phyloP scores from a whole-genome alignment of 257 asterid species.

The Cruciata laevipes region DNA sequence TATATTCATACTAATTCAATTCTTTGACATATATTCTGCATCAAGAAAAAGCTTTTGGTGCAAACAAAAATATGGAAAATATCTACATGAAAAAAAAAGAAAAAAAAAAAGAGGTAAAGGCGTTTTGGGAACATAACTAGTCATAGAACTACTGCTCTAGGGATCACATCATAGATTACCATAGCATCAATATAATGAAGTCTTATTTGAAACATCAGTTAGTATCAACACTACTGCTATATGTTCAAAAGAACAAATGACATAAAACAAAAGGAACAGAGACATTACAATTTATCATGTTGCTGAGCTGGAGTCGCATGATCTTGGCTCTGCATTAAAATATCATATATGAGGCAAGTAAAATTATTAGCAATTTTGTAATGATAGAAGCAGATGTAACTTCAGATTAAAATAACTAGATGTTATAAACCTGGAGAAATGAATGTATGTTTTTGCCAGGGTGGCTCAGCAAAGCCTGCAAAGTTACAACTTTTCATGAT shows the following conservation, averaged over 20 bases:
- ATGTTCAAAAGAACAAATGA: constrained; percentile 2
- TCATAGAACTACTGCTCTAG: not conserved
- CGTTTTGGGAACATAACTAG: not conserved
- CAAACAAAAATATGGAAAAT: not conserved
- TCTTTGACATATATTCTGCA: too few relatives aligned
- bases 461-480: constrained; percentile 72
- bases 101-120: too few relatives aligned
- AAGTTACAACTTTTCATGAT: constrained; percentile 16
- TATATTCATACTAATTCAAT: too few relatives aligned
- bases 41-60: not conserved
- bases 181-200: not conserved
- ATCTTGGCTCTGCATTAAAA: constrained; percentile 36
- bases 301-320: constrained; percentile 23
- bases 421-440: constrained; percentile 47
- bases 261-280: not conserved
- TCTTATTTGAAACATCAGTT: not conserved
- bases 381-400: not conserved
- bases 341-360: constrained; percentile 16
- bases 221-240: not conserved
- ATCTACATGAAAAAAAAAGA: not conserved
- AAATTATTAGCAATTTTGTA: not conserved
- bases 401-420: constrained; percentile 15
- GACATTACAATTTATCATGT: constrained; percentile 48
- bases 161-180: constrained; percentile 3
- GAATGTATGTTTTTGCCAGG: constrained; percentile 59